A percentile compares a stretch with the other conserved stretches of the same genome.
These are phyloP conservation scores for Apostasia ramifera DNA, from an alignment of 106 monocot genomes.

Conservation along the genomic window DNA sequence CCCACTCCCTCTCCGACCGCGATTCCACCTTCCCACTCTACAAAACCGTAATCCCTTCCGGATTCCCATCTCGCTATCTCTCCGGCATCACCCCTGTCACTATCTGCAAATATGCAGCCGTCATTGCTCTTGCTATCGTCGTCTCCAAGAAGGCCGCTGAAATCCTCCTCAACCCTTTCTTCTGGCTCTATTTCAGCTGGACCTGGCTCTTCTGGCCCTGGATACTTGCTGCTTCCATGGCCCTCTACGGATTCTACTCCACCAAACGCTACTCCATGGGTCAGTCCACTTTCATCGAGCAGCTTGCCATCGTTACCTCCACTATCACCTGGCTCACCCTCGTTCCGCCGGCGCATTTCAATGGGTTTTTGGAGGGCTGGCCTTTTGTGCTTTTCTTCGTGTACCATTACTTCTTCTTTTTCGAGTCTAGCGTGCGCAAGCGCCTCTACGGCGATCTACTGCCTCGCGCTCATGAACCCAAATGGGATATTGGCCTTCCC, in stretches of 20 bases:
- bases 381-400: constrained; percentile 68
- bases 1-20: constrained; percentile 5
- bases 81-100: constrained; percentile 41
- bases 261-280: constrained; percentile 24
- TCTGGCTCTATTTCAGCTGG: constrained; percentile 77
- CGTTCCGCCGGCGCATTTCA: constrained; percentile 64
- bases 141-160: constrained; percentile 15
- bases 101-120: constrained; percentile 55
- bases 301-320: constrained; percentile 50
- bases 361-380: constrained; percentile 80
- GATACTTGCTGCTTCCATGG: constrained; percentile 33
- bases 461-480: constrained; percentile 48
- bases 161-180: constrained; percentile 46
- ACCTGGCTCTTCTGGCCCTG: constrained; percentile 80
- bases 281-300: constrained; percentile 33
- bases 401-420: constrained; percentile 93
- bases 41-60: background rate
- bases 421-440: constrained; percentile 57
- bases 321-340: constrained; percentile 61
- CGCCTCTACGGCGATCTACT: constrained; percentile 67
- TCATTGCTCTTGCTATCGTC: constrained; percentile 28
- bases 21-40: constrained; percentile 2
- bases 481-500: constrained; percentile 59
- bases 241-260: constrained; percentile 37
- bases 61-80: constrained; percentile 14